Conservation (phyloP, 129 eudicot genomes). For the Lactuca sativa region DNA sequence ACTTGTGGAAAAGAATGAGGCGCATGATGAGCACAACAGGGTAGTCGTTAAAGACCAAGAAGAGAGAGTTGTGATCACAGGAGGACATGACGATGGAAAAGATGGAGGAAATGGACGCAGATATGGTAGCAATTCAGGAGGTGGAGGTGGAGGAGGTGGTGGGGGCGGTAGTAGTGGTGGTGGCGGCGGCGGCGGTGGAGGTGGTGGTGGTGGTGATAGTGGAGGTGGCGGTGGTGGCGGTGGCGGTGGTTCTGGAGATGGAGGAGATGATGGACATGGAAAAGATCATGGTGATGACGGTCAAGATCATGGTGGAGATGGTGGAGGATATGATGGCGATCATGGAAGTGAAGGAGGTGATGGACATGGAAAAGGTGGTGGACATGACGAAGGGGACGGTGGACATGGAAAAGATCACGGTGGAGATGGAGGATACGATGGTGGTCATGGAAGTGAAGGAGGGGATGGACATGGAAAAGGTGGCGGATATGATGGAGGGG, state of each 20-base stretch:
- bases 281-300: background rate
- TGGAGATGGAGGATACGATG: conserved; percentile 5
- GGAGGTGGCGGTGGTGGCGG: background rate
- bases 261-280: conserved; percentile 3
- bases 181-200: background rate
- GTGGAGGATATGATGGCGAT: conserved; percentile 9
- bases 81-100: conserved; percentile 1
- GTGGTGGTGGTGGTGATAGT: background rate
- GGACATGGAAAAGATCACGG: background rate
- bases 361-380: background rate
- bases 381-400: background rate
- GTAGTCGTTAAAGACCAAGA: conserved; percentile 4
- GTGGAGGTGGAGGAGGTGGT: conserved; percentile 1
- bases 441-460: background rate
- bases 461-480: background rate
- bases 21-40: background rate
- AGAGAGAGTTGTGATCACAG: background rate
- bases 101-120: background rate
- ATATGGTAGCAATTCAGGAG: background rate
- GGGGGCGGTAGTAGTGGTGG: background rate
- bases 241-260: background rate
- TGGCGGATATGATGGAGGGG: background rate
- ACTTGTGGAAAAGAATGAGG: conserved; percentile 13
- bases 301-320: background rate
- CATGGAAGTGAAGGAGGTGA: background rate